Base-by-base conservation (phyloP, 441 rosid species). In the Syzygium syzygioides region DNA sequence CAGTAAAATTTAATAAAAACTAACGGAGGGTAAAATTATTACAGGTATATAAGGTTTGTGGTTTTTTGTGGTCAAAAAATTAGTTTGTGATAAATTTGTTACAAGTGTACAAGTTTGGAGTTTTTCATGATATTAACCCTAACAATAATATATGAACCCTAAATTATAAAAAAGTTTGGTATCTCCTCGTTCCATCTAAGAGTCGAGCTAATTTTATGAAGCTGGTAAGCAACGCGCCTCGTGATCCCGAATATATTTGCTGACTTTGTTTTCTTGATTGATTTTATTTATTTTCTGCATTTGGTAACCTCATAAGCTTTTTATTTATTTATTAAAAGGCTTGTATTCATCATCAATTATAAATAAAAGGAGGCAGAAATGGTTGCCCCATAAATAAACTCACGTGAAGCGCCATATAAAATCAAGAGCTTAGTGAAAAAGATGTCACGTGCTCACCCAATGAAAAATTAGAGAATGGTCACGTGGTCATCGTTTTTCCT, bases 61-160 rank as follows among this genome's bases (percentile, higher is more conserved):
- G 2, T 7, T 45, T 45, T 45, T 45, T 45, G 48, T 8, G 9
- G 1, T 45, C 1, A 45, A 45, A 45, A 45, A 45, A 45, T 45
- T 45, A 45, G 2, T 1, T 45, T 45, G 48, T 0, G 9, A 1
- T 7, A 7, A 45, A 45, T 45, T 45, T 45, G 0, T 45, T 9
- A 45, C 48, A 45, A 45, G 48, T 45, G 48, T 45, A 45, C 48
- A 9, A 45, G 9, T 1, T 45, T 45, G 1, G 1, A 45, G 2
- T 45, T 45, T 45, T 45, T 45, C 48, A 1, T 7, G 1, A 1
- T 45, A 45, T 45, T 1, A 45, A 45, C 48, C 48, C 48, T 45
- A 45, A 45, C 9, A 45, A 45, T 45, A 45, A 45, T 1, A 57
- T 25, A 34, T 8, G 4, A 68, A 66, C 12, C 79, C 45, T 18